Evolutionary conservation across 1,284 basidiomycete genomes (phyloP).

Genomic region (Pyrrhoderma noxium): DNA sequence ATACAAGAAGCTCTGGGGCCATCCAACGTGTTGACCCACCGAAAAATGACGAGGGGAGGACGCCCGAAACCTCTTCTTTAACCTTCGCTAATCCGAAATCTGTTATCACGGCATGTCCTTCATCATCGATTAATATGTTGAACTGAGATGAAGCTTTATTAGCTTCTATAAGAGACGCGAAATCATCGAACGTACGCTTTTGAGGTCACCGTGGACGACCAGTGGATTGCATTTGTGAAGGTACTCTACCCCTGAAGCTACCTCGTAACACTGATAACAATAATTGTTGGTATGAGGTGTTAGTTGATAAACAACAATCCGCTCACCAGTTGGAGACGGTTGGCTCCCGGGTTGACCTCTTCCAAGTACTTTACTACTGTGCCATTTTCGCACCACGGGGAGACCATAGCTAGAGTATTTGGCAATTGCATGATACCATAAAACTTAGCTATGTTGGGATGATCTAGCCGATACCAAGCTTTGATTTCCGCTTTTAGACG

Average conservation of each 20-base stretch:
- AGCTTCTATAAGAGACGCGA: not conserved
- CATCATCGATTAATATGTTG: constrained; percentile 47
- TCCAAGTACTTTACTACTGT: constrained; percentile 42
- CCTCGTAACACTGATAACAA: constrained; percentile 37
- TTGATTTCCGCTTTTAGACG: constrained; percentile 44
- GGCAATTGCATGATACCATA: constrained; percentile 43
- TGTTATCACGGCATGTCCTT: constrained; percentile 44
- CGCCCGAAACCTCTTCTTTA: constrained; percentile 40
- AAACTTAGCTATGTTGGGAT: constrained; percentile 43
- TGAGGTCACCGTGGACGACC: constrained; percentile 51
- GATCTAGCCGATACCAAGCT: constrained; percentile 47
- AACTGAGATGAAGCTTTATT: constrained; percentile 29
- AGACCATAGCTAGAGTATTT: constrained; percentile 50
- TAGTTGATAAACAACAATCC: too few relatives aligned
- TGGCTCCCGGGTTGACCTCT: constrained; percentile 29
- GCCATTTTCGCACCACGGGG: constrained; percentile 52
- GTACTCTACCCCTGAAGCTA: constrained; percentile 46
- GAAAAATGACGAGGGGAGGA: constrained; percentile 39
- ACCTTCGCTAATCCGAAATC: constrained; percentile 55
- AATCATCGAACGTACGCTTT: constrained; percentile 35
- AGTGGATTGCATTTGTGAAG: constrained; percentile 43
- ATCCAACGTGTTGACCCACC: constrained; percentile 42
- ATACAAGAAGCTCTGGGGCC: constrained; percentile 48
- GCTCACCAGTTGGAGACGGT: constrained; percentile 41
- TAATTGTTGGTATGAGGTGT: not conserved